Evolutionary conservation across 768 basidiomycete species (phyloP), one percentile per base, ranked within the genome.

Genomic region (Naganishia vaughanmartiniae): DNA sequence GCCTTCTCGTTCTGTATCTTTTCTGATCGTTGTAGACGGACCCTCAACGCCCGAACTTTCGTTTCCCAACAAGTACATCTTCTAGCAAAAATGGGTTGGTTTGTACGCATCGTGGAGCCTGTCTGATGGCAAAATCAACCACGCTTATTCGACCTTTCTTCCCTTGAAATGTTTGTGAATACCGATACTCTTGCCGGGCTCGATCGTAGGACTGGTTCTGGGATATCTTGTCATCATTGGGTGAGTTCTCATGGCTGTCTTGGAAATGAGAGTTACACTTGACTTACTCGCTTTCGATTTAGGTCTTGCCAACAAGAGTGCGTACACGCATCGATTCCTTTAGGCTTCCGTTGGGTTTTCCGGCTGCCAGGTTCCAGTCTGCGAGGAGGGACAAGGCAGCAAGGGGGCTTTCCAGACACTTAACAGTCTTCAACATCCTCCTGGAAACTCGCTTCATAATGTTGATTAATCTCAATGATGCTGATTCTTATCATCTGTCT

Each of bases 281-380:
- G 4, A 67, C 14, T 31, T 26, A 53, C 14, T 26, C 15, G 45
- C n/a, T 46, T 54, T 36, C 31, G 21, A 33, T 57, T 42, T 73
- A 94, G 93, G 93, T 74, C 85, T 95, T 76, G 78, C 89, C 84
- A 91, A 93, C 86, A 96, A 99, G 90, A 97, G 96, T 78, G 65
- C 33, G 79, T 72, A 54, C 24, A 15, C 26, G 6, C 6, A n/a
- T n/a, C 30, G n/a, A 21, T 46, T 26, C 14, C n/a, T 17, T 31
- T 28, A 3, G 33, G 9, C 24, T 54, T 6, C 26, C 26, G 24
- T 11, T 26, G 24, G 4, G 19, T 11, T 42, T 42, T 42, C 42
- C 9, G 42, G 7, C 42, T 15, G 42, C 42, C 9, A 42, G 7
- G 42, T 15, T 15, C 17, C 14, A 15, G 42, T 42, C 42, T 6